Percentiles rank a stretch among this genome's conserved stretches.
Evolutionary conservation across 108 stramenopile genomes (phyloP).

Genomic region (Skeletonema grethae): DNA sequence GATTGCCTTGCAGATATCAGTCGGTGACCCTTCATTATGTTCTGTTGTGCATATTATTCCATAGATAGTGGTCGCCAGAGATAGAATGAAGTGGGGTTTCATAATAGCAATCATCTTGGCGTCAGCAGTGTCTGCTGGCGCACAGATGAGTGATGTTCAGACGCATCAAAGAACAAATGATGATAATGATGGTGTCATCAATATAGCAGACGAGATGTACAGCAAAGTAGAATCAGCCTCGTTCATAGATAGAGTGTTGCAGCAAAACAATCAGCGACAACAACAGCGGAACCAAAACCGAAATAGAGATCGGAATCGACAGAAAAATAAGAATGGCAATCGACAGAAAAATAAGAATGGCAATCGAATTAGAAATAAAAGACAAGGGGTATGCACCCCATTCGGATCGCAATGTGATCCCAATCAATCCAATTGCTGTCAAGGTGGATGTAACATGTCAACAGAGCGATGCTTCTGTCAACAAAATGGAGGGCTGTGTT

Average conservation of each 20-base stretch:
- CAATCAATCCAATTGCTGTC: conserved; percentile 16
- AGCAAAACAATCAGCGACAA: not conserved
- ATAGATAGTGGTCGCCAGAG: too few species aligned
- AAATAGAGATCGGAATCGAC: not conserved
- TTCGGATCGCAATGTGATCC: conserved; percentile 19
- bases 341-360: not conserved
- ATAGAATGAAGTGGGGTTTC: too few species aligned
- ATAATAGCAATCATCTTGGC: too few species aligned
- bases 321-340: not conserved
- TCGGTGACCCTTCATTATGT: too few species aligned
- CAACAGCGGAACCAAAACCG: not conserved
- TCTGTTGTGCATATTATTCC: too few species aligned
- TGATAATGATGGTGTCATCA: not conserved
- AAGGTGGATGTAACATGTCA: conserved; percentile 24
- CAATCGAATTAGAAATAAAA: not conserved
- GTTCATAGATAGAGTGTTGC: too few species aligned
- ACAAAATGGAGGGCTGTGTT: conserved; percentile 23
- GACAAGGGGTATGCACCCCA: conserved; percentile 4
- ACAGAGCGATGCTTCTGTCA: conserved; percentile 17
- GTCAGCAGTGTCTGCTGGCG: too few species aligned
- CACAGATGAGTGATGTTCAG: too few species aligned
- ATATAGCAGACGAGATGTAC: not conserved
- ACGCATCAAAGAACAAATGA: too few species aligned
- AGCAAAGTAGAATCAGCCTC: too few species aligned
- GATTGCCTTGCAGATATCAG: too few species aligned